Conservation (phyloP, 306 rosid species). For the Oxytropis ochrocephala region DNA sequence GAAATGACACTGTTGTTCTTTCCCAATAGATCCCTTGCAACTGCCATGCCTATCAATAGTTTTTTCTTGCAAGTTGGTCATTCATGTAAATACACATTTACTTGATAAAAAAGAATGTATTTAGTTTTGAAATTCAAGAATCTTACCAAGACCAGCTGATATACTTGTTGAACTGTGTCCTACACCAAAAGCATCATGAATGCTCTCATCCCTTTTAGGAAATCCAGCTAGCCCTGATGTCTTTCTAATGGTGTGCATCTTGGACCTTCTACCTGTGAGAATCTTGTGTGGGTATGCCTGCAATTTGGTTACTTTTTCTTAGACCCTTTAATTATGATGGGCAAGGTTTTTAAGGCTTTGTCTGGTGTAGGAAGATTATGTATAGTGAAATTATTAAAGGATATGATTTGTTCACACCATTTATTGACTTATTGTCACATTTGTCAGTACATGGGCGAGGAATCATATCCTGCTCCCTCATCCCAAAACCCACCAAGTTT, state of each 20-base stretch:
- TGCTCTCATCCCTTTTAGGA: conserved; percentile 89
- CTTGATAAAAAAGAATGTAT: not conserved
- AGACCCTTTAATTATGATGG: conserved; percentile 10
- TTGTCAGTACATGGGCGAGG: not conserved
- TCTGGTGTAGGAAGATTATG: not conserved
- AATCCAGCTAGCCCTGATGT: conserved; percentile 91
- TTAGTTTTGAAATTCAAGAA: not conserved
- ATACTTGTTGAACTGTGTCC: conserved; percentile 97
- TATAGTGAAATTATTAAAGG: not conserved
- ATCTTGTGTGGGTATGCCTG: conserved; percentile 95
- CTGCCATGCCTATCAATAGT: conserved; percentile 76
- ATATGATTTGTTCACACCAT: not conserved
- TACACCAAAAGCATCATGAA: conserved; percentile 84
- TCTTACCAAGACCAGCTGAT: conserved; percentile 87
- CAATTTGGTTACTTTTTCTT: conserved; percentile 23
- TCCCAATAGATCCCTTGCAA: conserved; percentile 79
- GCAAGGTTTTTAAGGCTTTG: not conserved
- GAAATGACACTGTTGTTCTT: conserved; percentile 66
- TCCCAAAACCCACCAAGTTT: not conserved
- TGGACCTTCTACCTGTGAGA: conserved; percentile 87
- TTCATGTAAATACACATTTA: not conserved
- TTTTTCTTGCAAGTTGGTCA: conserved; percentile 2
- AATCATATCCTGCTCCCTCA: not conserved
- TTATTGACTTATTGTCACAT: not conserved
- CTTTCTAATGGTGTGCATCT: conserved; percentile 82